phyloP scores from a whole-genome alignment of 805 yeast genomes.

The Clavispora vitiphila region DNA sequence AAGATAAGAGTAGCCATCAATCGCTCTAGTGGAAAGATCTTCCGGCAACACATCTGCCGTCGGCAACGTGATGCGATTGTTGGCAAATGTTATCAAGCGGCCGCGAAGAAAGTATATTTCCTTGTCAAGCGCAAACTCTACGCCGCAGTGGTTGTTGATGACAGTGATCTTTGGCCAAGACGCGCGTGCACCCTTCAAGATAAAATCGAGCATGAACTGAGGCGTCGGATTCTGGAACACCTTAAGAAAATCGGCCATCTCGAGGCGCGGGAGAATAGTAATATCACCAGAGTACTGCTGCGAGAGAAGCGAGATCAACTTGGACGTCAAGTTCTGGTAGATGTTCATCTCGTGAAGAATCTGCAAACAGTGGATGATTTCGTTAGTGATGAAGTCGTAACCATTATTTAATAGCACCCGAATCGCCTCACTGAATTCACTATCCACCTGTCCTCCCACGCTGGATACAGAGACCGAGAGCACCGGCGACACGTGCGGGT shows the following conservation, averaged over 20 bases:
- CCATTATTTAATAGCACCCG: slow-evolving; percentile 48
- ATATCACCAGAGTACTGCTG: slow-evolving; percentile 93
- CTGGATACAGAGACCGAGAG: slow-evolving; percentile 62
- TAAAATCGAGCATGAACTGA: slow-evolving; percentile 63
- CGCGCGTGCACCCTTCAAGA: slow-evolving; percentile 80
- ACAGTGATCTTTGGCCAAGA: slow-evolving; percentile 91
- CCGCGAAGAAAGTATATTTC: slow-evolving; percentile 69
- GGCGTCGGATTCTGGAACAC: slow-evolving; percentile 79
- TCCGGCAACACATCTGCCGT: background rate
- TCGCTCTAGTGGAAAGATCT: background rate
- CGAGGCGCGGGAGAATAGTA: slow-evolving; percentile 80
- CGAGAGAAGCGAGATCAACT: slow-evolving; percentile 67
- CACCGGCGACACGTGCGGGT: slow-evolving; percentile 92
- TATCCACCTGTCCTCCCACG: slow-evolving; percentile 66
- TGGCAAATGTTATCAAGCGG: slow-evolving; percentile 42
- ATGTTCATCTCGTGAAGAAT: slow-evolving; percentile 73
- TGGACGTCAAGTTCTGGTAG: slow-evolving; percentile 65
- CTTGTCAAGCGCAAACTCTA: slow-evolving; percentile 80
- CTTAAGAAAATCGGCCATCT: slow-evolving; percentile 52
- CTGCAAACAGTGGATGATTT: slow-evolving; percentile 72
- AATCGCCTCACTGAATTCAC: slow-evolving; percentile 51
- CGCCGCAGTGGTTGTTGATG: slow-evolving; percentile 82
- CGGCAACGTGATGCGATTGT: slow-evolving; percentile 10
- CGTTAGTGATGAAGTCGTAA: slow-evolving; percentile 60
- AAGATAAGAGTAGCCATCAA: background rate